Base-by-base conservation (phyloP, 345 rosid genomes). In the Eutrema japonicum region DNA sequence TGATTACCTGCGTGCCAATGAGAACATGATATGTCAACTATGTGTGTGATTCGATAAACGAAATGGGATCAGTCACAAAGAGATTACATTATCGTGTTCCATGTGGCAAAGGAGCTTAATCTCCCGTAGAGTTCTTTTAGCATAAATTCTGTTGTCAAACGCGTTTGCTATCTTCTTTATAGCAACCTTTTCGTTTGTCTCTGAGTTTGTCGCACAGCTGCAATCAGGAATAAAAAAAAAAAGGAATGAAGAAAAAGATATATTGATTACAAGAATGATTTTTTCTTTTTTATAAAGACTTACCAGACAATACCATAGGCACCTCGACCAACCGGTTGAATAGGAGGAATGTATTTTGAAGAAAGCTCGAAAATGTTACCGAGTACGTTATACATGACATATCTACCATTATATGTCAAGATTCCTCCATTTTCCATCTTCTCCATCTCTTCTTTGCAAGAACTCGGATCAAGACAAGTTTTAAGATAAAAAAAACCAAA, bases 281-380 rank as follows among this genome's bases (percentile, higher is more conserved):
- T 22, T 22, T 22, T 22, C n/a, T 22, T 22, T 22, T 22, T 22
- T 22, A 22, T 22, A 22, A 22, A 22, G 26, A 22, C 48, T 80
- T 81, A 90, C 98, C 96, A 92, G 61, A 92, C 98, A 76, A 90
- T 88, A 77, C 98, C 96, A 72, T 85, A 87, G 12, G 98, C 92
- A 46, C 96, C 98, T 68, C 89, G 95, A 66, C 98, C 96, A 4
- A 92, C 82, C 2, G 96, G 87, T n/a, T 85, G 84, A 53, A 92
- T 77, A 18, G 92, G 98, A 83, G 98, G 98, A 45, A 84, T 80
- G 59, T 92, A 92, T 77, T 92, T 88, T 40, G 91, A 85, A 36
- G 94, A 65, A 38, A 92, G 81, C 58, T 82, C 83, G 66, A 92
- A 92, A 52, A 80, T 76, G 77, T 78, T 89, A 42, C 98, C 96